phyloP scores from a whole-genome alignment of 441 rosid genomes.

The Euphorbia neoarborescens region DNA sequence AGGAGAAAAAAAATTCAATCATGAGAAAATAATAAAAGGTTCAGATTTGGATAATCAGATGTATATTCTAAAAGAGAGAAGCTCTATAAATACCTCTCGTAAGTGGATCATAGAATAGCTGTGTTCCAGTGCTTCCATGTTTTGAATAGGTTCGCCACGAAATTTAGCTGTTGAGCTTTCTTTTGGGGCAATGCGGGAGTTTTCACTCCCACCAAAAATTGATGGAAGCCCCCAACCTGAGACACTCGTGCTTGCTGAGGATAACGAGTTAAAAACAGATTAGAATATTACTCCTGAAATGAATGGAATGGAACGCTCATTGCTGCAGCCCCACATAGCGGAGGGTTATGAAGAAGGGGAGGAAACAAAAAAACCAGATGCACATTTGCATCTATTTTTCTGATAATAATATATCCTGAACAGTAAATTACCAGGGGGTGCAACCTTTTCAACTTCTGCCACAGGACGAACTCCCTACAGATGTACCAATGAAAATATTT shows the following conservation, averaged over 20 bases:
- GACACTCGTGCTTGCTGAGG: slow-evolving; percentile 42
- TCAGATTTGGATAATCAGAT: slow-evolving; percentile 5
- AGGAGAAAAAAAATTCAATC: slow-evolving; percentile 15
- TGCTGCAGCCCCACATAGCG: neutral
- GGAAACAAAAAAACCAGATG: neutral
- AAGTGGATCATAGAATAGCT: slow-evolving; percentile 59
- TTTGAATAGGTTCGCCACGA: slow-evolving; percentile 39
- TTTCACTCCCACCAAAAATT: slow-evolving; percentile 65
- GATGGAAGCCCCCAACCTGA: slow-evolving; percentile 85
- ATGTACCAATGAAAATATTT: slow-evolving; percentile 18
- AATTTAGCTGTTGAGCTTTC: slow-evolving; percentile 43
- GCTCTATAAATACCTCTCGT: slow-evolving; percentile 50
- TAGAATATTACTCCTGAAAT: neutral
- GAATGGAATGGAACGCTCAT: neutral
- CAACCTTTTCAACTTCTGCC: slow-evolving; percentile 47
- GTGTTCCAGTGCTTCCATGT: slow-evolving; percentile 34
- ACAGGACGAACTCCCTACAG: slow-evolving; percentile 48
- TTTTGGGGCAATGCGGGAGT: slow-evolving; percentile 41
- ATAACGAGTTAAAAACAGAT: slow-evolving; percentile 1
- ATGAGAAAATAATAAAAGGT: neutral
- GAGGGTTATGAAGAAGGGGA: neutral
- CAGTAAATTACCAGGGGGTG: slow-evolving; percentile 42
- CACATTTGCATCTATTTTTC: neutral
- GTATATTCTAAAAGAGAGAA: slow-evolving; percentile 14
- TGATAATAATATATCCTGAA: neutral